phyloP scores from a whole-genome alignment of 192 early-diverging fungal genomes.

The Umbelopsis sp. region DNA sequence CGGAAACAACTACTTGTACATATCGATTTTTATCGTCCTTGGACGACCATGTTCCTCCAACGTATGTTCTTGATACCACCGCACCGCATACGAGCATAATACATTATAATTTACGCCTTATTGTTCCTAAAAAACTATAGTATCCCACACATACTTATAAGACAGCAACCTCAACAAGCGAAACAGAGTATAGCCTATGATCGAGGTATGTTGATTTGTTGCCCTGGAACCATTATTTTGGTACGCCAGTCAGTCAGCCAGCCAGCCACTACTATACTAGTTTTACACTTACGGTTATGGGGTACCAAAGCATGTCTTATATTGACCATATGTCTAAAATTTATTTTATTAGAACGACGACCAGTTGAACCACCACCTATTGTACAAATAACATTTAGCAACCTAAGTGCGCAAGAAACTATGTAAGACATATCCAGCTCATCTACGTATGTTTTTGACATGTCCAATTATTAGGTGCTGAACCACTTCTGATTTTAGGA shows the following conservation, averaged over 20 bases:
- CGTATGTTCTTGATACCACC: background rate
- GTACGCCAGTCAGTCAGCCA: too few species aligned
- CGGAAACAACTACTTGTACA: slow-evolving; percentile 10
- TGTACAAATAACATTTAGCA: slow-evolving; percentile 5
- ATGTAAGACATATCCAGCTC: background rate
- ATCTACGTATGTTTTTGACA: too few species aligned
- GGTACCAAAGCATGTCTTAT: background rate
- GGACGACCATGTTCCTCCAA: slow-evolving; percentile 17
- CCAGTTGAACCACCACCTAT: slow-evolving; percentile 13
- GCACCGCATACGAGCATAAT: background rate
- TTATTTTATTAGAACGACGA: background rate
- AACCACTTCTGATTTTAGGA: slow-evolving; percentile 13
- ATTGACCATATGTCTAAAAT: background rate
- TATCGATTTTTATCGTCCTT: slow-evolving; percentile 14
- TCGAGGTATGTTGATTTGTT: too few species aligned
- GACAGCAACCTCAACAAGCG: background rate
- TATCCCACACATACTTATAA: background rate
- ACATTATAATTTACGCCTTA: too few species aligned
- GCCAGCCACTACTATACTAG: too few species aligned
- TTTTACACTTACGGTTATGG: too few species aligned
- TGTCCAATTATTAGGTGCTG: background rate
- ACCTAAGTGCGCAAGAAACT: background rate
- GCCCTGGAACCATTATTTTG: too few species aligned
- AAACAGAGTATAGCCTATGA: slow-evolving; percentile 9
- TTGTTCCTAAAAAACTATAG: too few species aligned